Evolutionary conservation across 257 asterid species (phyloP), one percentile per base, ranked within the genome.

Genomic region (Solanum habrochaites): DNA sequence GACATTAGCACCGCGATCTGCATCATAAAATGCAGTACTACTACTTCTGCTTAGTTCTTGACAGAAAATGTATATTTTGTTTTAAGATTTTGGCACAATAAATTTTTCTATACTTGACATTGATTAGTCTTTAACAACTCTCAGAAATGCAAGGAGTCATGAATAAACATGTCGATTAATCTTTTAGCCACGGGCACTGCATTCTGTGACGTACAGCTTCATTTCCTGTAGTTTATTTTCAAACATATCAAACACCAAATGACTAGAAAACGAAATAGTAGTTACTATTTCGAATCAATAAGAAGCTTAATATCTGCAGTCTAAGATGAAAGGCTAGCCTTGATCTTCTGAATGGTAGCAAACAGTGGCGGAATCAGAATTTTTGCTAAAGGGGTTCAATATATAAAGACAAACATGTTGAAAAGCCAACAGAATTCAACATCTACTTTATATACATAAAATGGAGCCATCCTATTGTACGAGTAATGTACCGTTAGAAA

Each of bases 61-160:
- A 58, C 27, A 58, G 69, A 60, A 3, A 4, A 6, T 52, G 88
- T 86, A 20, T 90, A 78, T 88, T 89, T 86, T 84, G 89, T 90
- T 37, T 11, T 37, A 11, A 73, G 4, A 20, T 18, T 71, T 15
- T 35, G 8, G n/a, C 70, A 11, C 72, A 25, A 66, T 21, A 39
- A 35, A 32, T 71, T 15, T 15, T 18, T 31, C 78, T 71, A 32
- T 71, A 14, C 74, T 8, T 32, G 25, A 11, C 45, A 32, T 71
- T 71, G 16, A 8, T 71, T 32, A 14, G 74, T 69, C 74, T 69
- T 29, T 29, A 69, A 27, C 40, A 71, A 32, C 45, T 32, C 78
- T 32, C 78, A 32, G n/a, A 71, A 71, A 69, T 69, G 40, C 74
- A 69, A 29, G 74, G 23, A 69, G 21, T 29, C 12, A 29, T 69